Conservation (phyloP, 129 eudicot species). For the Dittrichia graveolens region DNA sequence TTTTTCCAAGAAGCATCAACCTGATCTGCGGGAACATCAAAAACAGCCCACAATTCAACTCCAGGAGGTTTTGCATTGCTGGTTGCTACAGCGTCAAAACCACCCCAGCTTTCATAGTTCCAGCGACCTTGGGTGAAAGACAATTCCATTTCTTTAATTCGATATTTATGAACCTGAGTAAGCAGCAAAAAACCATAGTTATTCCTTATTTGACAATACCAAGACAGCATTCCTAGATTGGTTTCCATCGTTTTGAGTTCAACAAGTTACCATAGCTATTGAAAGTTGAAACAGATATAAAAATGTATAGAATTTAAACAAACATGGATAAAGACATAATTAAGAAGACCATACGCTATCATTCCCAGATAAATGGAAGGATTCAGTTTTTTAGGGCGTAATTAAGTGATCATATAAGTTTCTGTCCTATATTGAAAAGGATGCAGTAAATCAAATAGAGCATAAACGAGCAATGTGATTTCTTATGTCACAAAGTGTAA, state of each 20-base stretch:
- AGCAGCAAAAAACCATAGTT: conserved; percentile 29
- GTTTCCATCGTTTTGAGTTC: conserved; percentile 24
- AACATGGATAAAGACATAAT: background rate
- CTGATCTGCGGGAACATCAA: conserved; percentile 74
- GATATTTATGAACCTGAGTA: conserved; percentile 78
- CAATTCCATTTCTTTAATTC: conserved; percentile 81
- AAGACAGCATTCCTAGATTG: background rate
- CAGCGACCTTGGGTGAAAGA: conserved; percentile 99
- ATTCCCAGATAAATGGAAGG: conserved; percentile 1
- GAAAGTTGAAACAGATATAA: conserved; percentile 6
- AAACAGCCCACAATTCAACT: conserved; percentile 94
- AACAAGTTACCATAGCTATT: conserved; percentile 15
- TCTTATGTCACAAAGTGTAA: too few relatives aligned
- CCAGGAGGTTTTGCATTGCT: conserved; percentile 96
- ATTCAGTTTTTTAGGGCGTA: too few relatives aligned
- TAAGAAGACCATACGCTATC: conserved; percentile 10
- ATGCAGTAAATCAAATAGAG: too few relatives aligned
- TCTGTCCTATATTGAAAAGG: too few relatives aligned
- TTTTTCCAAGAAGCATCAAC: conserved; percentile 95
- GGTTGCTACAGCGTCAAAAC: conserved; percentile 83
- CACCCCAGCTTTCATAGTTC: conserved; percentile 98
- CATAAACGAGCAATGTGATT: too few relatives aligned
- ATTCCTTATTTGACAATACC: conserved; percentile 13
- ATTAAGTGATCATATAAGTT: too few relatives aligned
- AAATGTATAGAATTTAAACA: background rate